A percentile compares a stretch with the other conserved stretches of the same genome.
Evolutionary conservation across 306 rosid species (phyloP).

Genomic region (Corylus avellana): DNA sequence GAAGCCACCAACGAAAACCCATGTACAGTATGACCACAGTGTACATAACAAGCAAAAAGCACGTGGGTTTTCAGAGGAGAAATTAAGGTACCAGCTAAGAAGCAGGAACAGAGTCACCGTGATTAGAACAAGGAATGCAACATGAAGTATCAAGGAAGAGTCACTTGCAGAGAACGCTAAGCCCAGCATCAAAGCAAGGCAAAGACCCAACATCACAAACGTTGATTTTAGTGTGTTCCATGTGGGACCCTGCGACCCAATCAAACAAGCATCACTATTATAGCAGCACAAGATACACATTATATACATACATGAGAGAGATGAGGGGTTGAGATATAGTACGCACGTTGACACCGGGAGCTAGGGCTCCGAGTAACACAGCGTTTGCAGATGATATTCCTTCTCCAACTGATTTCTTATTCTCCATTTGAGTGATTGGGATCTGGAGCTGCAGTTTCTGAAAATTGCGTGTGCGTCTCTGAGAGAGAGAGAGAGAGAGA

Average conservation of each 20-base stretch:
- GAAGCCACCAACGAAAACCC: constrained; percentile 1
- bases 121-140: constrained; percentile 69
- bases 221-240: constrained; percentile 71
- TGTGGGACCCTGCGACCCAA: constrained; percentile 66
- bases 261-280: neutral
- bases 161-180: constrained; percentile 90
- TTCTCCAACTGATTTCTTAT: constrained; percentile 34
- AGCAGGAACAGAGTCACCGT: constrained; percentile 72
- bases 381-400: constrained; percentile 74
- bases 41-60: neutral
- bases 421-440: constrained; percentile 39
- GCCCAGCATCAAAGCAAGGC: constrained; percentile 71
- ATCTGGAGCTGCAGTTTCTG: constrained; percentile 15
- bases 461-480: neutral
- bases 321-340: neutral
- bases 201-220: constrained; percentile 74
- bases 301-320: neutral
- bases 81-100: constrained; percentile 69
- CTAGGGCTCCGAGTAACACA: constrained; percentile 83
- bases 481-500: neutral
- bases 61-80: constrained; percentile 6
- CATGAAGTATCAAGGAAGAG: constrained; percentile 74
- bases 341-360: constrained; percentile 87
- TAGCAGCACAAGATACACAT: neutral
- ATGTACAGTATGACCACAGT: neutral